phyloP scores from a whole-genome alignment of 805 yeast species.

The Lipomyces spencermartinsiae region DNA sequence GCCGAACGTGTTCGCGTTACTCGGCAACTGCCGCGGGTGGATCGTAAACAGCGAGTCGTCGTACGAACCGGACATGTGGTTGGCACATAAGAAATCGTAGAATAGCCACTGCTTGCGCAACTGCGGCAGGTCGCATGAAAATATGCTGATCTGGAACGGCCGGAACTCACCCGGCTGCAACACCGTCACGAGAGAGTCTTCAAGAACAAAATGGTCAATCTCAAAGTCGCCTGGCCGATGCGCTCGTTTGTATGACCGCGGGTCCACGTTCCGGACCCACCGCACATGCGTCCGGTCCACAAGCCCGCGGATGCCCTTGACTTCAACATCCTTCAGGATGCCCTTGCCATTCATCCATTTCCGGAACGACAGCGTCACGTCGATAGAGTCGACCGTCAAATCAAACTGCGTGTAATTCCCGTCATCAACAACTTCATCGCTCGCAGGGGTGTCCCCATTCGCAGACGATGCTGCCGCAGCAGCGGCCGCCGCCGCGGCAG shows the following conservation, averaged over 20 bases:
- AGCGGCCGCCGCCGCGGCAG: slow-evolving; percentile 67
- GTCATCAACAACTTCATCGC: slow-evolving; percentile 58
- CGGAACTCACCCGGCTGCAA: slow-evolving; percentile 81
- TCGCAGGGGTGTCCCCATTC: slow-evolving; percentile 25
- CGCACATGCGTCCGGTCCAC: slow-evolving; percentile 87
- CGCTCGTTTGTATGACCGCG: slow-evolving; percentile 76
- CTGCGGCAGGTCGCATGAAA: slow-evolving; percentile 77
- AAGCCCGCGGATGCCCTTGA: slow-evolving; percentile 88
- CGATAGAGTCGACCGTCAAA: slow-evolving; percentile 82
- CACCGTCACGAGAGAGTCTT: slow-evolving; percentile 82
- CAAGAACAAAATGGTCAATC: slow-evolving; percentile 78
- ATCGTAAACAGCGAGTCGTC: slow-evolving; percentile 93
- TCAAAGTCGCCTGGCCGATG: slow-evolving; percentile 92
- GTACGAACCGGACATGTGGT: slow-evolving; percentile 84
- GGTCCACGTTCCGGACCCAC: slow-evolving; percentile 84
- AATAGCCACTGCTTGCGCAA: slow-evolving; percentile 93
- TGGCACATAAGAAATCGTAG: slow-evolving; percentile 84
- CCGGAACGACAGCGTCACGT: slow-evolving; percentile 76
- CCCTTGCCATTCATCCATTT: slow-evolving; percentile 94
- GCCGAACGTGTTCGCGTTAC: slow-evolving; percentile 39
- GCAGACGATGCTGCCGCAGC: slow-evolving; percentile 38
- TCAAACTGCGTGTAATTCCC: slow-evolving; percentile 98
- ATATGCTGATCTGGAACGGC: slow-evolving; percentile 86
- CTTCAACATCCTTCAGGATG: slow-evolving; percentile 75
- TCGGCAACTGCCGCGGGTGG: slow-evolving; percentile 70